Base-by-base conservation (phyloP, 2,329 filamentous ascomycete species). In the Aspergillus tubingensis region DNA sequence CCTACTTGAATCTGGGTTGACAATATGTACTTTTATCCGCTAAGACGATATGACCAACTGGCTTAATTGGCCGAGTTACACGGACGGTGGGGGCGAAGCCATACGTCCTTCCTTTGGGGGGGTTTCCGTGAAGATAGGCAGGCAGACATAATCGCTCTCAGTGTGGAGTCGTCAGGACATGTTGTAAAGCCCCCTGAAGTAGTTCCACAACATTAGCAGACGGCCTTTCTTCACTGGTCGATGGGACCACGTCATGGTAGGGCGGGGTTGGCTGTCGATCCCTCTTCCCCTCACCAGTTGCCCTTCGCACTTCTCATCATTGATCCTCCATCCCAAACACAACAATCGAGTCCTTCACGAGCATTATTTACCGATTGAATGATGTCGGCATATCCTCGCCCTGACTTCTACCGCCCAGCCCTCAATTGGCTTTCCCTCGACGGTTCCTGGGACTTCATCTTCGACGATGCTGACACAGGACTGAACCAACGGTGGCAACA, bases 381-480 rank as follows among this genome's bases (percentile, higher is more conserved):
- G 1, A 48, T 59, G 57, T 2, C 51, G 15, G 21, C 51, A 60
- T 88, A 90, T 66, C 88, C 87, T 23, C 85, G 88, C 57, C 86
- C 87, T 1, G 87, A 90, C 74, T 89, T 89, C 72, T 70, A 83
- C 57, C 85, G 86, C 57, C 73, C 76, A 32, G 69, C 78, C 25
- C 79, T 87, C 27, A 80, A 77, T 49, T 90, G 87, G 87, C 72
- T 77, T 43, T 84, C 83, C 1, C 82, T 90, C 50, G 85, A 90
- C 64, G 86, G 87, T 0, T 75, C 80, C 5, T 90, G 88, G 87
- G 79, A 82, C 59, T 86, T 90, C 67, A 72, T 85, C 50, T 89
- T 89, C 61, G 88, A 90, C 70, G 87, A 90, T 67, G 77, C 82
- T 53, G 86, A 90, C 67, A 70, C 80, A 48, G 87, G 88, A 0